Evolutionary conservation across 1,284 basidiomycete species (phyloP).

Genomic region (Austroboletus rostrupii): DNA sequence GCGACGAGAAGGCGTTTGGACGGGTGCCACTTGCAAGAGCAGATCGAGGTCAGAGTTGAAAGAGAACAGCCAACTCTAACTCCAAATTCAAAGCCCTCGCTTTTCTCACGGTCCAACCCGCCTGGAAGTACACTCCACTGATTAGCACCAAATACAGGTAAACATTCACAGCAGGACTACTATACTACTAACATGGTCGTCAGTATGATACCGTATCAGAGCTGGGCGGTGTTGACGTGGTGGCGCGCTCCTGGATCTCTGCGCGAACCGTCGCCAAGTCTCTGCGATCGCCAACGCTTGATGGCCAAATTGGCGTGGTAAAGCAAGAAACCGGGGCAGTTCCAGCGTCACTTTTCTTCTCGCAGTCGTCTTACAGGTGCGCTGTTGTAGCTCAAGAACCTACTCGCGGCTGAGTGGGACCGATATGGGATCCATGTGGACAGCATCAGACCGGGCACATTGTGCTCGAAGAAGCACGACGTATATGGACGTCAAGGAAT

Average conservation of each 20-base stretch:
- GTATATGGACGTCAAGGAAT: no score
- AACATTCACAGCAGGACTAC: no score
- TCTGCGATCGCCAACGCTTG: slow-evolving; percentile 5
- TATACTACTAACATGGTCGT: no score
- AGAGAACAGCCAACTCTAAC: slow-evolving; percentile 13
- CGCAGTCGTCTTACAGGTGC: slow-evolving; percentile 33
- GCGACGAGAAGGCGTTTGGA: slow-evolving; percentile 9
- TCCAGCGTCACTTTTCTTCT: slow-evolving; percentile 38
- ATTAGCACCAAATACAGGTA: no score
- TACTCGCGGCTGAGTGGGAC: slow-evolving; percentile 39
- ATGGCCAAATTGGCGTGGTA: slow-evolving; percentile 29
- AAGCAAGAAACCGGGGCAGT: slow-evolving; percentile 35
- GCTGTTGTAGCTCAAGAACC: slow-evolving; percentile 21
- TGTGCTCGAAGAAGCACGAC: slow-evolving; percentile 28
- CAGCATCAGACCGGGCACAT: slow-evolving; percentile 42
- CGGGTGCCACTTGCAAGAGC: slow-evolving; percentile 12
- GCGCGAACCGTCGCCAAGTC: slow-evolving; percentile 40
- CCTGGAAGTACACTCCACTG: no score
- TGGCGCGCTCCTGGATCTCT: slow-evolving; percentile 36
- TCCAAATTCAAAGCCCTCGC: slow-evolving; percentile 26
- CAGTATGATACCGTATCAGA: slow-evolving; percentile 23
- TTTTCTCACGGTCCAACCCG: slow-evolving; percentile 24
- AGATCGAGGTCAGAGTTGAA: slow-evolving; percentile 31
- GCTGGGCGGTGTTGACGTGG: slow-evolving; percentile 36
- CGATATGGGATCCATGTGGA: slow-evolving; percentile 41